Percentiles rank a stretch among this genome's conserved stretches.
Conservation (phyloP, 495 filamentous ascomycete species). For the Penicillium flavigenum region DNA sequence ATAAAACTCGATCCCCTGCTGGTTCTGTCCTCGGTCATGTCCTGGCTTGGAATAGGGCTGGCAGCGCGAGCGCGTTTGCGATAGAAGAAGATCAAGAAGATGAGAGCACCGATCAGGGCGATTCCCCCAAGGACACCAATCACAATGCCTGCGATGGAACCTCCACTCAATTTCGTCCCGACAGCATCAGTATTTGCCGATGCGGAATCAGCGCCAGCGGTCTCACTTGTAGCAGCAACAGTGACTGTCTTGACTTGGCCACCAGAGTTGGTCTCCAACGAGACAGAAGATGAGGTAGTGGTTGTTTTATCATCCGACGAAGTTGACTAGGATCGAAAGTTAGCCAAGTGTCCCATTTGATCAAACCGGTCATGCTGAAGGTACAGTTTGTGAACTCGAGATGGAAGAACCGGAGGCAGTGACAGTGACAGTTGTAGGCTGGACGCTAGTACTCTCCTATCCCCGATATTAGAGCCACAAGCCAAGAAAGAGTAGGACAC, state of each 20-base stretch:
- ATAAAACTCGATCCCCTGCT: slow-evolving; percentile 50
- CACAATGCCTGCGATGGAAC: slow-evolving; percentile 50
- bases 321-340: slow-evolving; percentile 21
- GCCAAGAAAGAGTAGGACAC: slow-evolving; percentile 16
- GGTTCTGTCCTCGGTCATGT: slow-evolving; percentile 38
- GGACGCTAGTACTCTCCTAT: slow-evolving; percentile 23
- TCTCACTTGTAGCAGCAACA: slow-evolving; percentile 41
- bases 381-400: slow-evolving; percentile 21
- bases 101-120: slow-evolving; percentile 36
- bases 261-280: slow-evolving; percentile 49
- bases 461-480: slow-evolving; percentile 21
- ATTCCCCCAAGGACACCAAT: slow-evolving; percentile 50
- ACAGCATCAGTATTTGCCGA: slow-evolving; percentile 14
- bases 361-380: background rate
- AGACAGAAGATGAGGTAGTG: slow-evolving; percentile 37
- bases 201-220: slow-evolving; percentile 14
- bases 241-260: slow-evolving; percentile 52
- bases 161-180: slow-evolving; percentile 31
- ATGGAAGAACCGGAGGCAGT: slow-evolving; percentile 14
- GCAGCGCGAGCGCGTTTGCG: slow-evolving; percentile 37
- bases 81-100: slow-evolving; percentile 46
- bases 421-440: slow-evolving; percentile 11
- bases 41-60: slow-evolving; percentile 38
- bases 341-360: slow-evolving; percentile 14
- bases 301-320: slow-evolving; percentile 33